These are phyloP conservation scores for Fimicolochytrium jonesii DNA, from an alignment of 192 early-diverging fungal genomes.

Conservation along the genomic window DNA sequence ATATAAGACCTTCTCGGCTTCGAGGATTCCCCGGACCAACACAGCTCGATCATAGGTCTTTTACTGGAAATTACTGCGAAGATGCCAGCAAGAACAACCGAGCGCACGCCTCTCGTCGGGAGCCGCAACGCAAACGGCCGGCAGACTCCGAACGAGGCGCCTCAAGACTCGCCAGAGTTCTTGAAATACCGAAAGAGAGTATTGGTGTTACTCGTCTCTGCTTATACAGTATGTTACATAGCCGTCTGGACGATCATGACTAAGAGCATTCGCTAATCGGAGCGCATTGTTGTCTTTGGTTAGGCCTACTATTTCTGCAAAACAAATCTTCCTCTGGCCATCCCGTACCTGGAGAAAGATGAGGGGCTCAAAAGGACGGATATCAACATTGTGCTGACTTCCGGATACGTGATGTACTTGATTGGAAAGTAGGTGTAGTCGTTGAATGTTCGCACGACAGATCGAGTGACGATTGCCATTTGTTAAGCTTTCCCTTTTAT, in stretches of 20 bases:
- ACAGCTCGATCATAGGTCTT: too few species aligned
- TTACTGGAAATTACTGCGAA: too few species aligned
- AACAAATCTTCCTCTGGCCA: slow-evolving; percentile 19
- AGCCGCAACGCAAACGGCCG: too few species aligned
- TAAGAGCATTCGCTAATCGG: neutral
- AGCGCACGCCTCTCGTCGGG: too few species aligned
- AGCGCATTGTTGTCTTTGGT: neutral
- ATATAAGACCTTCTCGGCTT: too few species aligned
- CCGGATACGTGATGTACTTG: slow-evolving; percentile 12
- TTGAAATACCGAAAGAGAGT: slow-evolving; percentile 4
- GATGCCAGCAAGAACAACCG: too few species aligned
- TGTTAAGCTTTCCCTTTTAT: neutral
- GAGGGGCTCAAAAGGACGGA: slow-evolving; percentile 8
- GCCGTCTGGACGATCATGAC: neutral
- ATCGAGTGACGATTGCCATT: neutral
- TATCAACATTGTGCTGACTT: slow-evolving; percentile 1
- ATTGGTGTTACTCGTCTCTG: slow-evolving; percentile 5
- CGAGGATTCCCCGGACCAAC: too few species aligned
- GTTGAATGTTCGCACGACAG: neutral
- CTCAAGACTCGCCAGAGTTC: slow-evolving; percentile 1
- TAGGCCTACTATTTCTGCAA: slow-evolving; percentile 22
- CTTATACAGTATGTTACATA: slow-evolving; percentile 15
- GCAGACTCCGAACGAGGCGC: neutral
- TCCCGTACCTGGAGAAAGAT: slow-evolving; percentile 14
- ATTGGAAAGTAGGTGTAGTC: slow-evolving; percentile 11